Evolutionary conservation across 345 rosid genomes (phyloP).

Genomic region (Erysimum cheiranthoides): DNA sequence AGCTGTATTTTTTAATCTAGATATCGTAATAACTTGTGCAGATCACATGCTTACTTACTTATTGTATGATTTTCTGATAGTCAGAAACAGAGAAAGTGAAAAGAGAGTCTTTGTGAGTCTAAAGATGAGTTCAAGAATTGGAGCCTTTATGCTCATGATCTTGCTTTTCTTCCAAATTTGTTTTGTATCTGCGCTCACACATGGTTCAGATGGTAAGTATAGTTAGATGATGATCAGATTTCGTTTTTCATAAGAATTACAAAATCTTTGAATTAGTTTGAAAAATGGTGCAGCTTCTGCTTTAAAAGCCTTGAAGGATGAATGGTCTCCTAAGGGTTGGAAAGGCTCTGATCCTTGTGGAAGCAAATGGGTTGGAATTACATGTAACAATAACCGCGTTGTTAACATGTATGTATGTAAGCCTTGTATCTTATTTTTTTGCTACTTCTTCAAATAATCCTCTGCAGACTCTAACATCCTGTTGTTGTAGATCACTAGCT

Average conservation of each 20-base stretch:
- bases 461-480: neutral
- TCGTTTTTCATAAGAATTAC: neutral
- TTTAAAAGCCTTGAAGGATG: too few species aligned
- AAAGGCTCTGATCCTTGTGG: neutral
- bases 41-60: neutral
- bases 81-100: neutral
- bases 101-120: constrained; percentile 2
- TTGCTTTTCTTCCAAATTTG: neutral
- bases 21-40: neutral
- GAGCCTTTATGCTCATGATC: constrained; percentile 36
- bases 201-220: neutral
- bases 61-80: neutral
- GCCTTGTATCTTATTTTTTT: neutral
- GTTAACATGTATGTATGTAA: neutral
- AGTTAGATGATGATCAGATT: neutral
- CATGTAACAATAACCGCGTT: neutral
- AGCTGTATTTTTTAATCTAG: too few species aligned
- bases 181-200: neutral
- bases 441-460: neutral
- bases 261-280: too few species aligned
- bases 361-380: neutral
- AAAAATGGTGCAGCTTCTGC: neutral
- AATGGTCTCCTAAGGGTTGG: neutral
- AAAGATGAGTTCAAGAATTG: constrained; percentile 43
- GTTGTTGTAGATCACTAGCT: constrained; percentile 55